Evolutionary conservation across 371 early-diverging fungal genomes (phyloP), one percentile per base, ranked within the genome.

Genomic region (Umbelopsis sp.): DNA sequence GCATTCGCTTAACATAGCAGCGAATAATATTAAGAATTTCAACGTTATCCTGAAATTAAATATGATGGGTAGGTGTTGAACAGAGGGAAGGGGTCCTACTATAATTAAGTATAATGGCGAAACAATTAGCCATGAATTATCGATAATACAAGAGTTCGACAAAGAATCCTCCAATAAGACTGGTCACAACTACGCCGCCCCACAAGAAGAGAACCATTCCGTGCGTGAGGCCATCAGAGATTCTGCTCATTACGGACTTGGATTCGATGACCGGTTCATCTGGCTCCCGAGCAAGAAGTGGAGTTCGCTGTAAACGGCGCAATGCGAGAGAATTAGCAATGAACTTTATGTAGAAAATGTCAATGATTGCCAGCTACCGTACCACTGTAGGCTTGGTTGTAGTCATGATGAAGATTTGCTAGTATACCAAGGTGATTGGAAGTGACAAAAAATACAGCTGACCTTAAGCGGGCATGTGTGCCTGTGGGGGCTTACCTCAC

Each of bases 101-200:
- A 41, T 41, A 12, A 41, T 29, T 29, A 29, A 29, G 1, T 29
- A 29, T 29, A 3, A 29, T 29, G 29, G 29, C 29, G 29, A 29
- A 22, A 51, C 12, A 29, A 22, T 51, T 24, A 25, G 52, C 10
- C 29, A 29, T 7, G 32, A 29, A 18, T 57, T n/a, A 57, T 57
- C 57, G 37, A 35, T 57, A 57, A 57, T 57, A 57, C 14, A 57
- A 35, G 3, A 57, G 16, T 6, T 57, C 57, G 16, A 57, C 57
- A 35, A 57, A 35, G 14, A 35, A 35, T 3, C 57, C 57, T 10
- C 57, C 57, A 35, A 57, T 32, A 2, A 57, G 32, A 35, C 57
- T 57, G 35, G 35, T 29, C 5, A 57, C 4, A 18, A 57, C n/a
- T 14, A 57, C 32, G 1, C 57, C 57, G 14, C 37, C 22, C 57